Percentiles rank a stretch among this genome's conserved stretches.
These are phyloP conservation scores for Leccinum subtestaceum DNA, from an alignment of 768 basidiomycete genomes.

Conservation along the genomic window DNA sequence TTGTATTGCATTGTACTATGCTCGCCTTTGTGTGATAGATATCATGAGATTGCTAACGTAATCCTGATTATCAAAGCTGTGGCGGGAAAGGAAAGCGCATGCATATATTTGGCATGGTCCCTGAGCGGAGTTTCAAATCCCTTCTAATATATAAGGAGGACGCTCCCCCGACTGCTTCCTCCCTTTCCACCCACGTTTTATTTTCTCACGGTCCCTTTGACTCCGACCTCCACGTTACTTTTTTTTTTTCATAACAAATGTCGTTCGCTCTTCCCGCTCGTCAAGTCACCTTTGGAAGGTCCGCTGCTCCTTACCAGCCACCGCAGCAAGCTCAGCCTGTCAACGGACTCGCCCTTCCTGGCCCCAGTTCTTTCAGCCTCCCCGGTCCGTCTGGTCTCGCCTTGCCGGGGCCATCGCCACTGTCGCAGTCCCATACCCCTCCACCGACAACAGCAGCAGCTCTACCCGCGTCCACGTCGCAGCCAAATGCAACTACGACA, in stretches of 20 bases:
- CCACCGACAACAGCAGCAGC: conserved; percentile 23
- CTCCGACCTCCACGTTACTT: conserved; percentile 20
- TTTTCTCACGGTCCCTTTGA: conserved; percentile 30
- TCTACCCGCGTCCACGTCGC: conserved; percentile 4
- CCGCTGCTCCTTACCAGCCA: conserved; percentile 46
- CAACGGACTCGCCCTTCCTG: conserved; percentile 58
- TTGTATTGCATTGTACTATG: conserved; percentile 4
- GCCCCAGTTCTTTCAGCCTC: conserved; percentile 44
- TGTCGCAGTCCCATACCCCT: conserved; percentile 42
- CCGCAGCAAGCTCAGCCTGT: conserved; percentile 41
- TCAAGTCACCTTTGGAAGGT: conserved; percentile 73
- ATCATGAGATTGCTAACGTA: not conserved
- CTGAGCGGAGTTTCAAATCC: conserved; percentile 31
- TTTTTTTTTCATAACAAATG: conserved; percentile 29
- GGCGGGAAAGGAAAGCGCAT: conserved; percentile 12
- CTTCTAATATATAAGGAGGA: conserved; percentile 27
- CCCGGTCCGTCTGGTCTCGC: conserved; percentile 44
- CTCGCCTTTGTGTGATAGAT: not conserved
- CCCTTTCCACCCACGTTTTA: conserved; percentile 23
- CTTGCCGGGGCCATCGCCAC: conserved; percentile 54
- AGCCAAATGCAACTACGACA: conserved; percentile 32
- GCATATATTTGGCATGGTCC: conserved; percentile 22
- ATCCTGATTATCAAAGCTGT: conserved; percentile 4
- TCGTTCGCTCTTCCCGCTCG: conserved; percentile 73
- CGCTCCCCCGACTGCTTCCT: conserved; percentile 12